phyloP scores from a whole-genome alignment of 805 yeast species.

The Lipomyces lipofer region DNA sequence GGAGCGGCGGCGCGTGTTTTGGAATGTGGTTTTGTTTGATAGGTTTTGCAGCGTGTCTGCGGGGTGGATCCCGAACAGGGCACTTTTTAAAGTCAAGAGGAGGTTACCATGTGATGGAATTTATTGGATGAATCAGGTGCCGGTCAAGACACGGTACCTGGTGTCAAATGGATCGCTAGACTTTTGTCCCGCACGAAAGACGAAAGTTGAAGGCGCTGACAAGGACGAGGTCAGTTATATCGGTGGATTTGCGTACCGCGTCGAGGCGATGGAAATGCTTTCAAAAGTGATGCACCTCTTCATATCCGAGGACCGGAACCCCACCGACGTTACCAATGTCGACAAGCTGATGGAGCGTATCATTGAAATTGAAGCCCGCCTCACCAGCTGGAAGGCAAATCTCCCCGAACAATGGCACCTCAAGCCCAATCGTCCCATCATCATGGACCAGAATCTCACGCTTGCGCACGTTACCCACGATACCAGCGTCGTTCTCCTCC shows the following conservation, averaged over 20 bases:
- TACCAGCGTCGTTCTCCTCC: not conserved
- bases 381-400: not conserved
- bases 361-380: not conserved
- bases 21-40: conserved; percentile 6
- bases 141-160: not conserved
- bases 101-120: conserved; percentile 2
- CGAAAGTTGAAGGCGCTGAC: not conserved
- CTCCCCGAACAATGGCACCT: conserved; percentile 1
- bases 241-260: conserved; percentile 7
- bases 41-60: conserved; percentile 1
- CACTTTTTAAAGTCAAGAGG: not conserved
- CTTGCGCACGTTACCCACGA: conserved; percentile 9
- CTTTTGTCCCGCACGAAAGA: not conserved
- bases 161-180: not conserved
- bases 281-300: not conserved
- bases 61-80: not conserved
- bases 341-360: no score
- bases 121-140: conserved; percentile 6
- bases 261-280: conserved; percentile 3
- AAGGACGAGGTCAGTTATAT: not conserved
- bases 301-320: not conserved
- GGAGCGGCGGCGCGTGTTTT: conserved; percentile 1
- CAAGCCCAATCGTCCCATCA: not conserved
- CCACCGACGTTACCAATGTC: no score
- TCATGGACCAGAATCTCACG: conserved; percentile 7